Percentiles rank a stretch among this genome's conserved stretches.
These are phyloP conservation scores for Aegle marmelos DNA, from an alignment of 345 rosid genomes.

Conservation along the genomic window DNA sequence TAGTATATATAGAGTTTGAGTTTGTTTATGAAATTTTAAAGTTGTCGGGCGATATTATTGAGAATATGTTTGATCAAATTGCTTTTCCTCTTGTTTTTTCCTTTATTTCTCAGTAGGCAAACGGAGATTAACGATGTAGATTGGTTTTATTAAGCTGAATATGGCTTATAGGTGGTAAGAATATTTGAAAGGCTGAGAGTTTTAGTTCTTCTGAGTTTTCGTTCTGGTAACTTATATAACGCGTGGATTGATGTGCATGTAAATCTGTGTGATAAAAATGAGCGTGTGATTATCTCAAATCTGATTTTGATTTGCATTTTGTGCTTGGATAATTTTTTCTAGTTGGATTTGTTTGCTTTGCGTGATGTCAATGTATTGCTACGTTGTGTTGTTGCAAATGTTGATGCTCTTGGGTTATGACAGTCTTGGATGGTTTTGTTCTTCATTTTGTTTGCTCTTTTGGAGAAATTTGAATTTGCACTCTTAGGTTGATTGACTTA, in stretches of 20 bases:
- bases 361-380: neutral
- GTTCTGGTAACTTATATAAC: neutral
- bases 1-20: neutral
- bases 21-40: neutral
- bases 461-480: neutral
- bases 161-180: neutral
- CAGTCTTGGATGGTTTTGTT: neutral
- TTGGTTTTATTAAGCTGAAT: neutral
- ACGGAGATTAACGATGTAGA: neutral
- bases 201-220: neutral
- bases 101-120: neutral
- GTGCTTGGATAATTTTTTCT: neutral
- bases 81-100: neutral
- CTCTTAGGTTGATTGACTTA: neutral
- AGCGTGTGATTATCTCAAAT: neutral
- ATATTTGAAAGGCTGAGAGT: neutral
- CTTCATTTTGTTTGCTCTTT: neutral
- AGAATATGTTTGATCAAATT: neutral
- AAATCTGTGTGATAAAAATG: neutral
- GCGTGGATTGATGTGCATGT: neutral
- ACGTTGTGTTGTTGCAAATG: neutral
- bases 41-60: neutral
- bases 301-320: neutral
- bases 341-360: neutral
- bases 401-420: neutral